Base-by-base conservation (phyloP, 148 eudicot genomes). In the Cornus suecica region DNA sequence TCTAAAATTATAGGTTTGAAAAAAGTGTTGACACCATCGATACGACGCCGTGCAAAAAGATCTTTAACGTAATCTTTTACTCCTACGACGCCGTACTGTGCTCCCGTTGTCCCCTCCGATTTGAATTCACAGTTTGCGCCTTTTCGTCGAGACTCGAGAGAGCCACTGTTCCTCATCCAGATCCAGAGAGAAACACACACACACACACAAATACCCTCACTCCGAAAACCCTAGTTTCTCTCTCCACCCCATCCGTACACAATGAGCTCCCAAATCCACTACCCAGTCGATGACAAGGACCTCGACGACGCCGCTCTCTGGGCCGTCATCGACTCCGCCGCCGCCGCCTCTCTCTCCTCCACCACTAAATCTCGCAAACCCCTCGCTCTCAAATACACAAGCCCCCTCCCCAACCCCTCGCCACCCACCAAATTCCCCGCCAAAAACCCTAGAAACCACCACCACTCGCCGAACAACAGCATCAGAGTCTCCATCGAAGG, bases 291-390 rank as follows among this genome's bases (percentile, higher is more conserved):
- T 73, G 97, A 94, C 80, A 78, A 84, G 65, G 97, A 91, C 85
- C 87, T 94, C 56, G 94, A 91, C 83, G 97, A 91, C 82, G 92
- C 87, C 67, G 89, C 92, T 22, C 83, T 94, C 8, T 94, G 98
- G 98, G 97, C 97, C 13, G 88, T 86, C 3, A 91, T 94, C 72
- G 98, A 94, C 75, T 94, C 98, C 65, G 98, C 98, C 80, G 93
- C 88, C 58, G 94, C 93, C 23, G 94, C 94, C 32, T 76, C 86
- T 31, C 28, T 71, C 77, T 69, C 91, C 70, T 68, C 87, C 83
- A 9, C 79, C 78, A 8, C 81, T 70, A 75, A 80, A 28, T 77
- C 74, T 70, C 84, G 78, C 73, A 86, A 83, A 79, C 89, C 90
- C n/a, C 81, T 76, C 68, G 60, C 87, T 71, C 80, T 82, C 26